These are phyloP conservation scores for Scortechinia acanthostroma DNA, from an alignment of 2,329 filamentous ascomycete genomes.

Conservation along the genomic window DNA sequence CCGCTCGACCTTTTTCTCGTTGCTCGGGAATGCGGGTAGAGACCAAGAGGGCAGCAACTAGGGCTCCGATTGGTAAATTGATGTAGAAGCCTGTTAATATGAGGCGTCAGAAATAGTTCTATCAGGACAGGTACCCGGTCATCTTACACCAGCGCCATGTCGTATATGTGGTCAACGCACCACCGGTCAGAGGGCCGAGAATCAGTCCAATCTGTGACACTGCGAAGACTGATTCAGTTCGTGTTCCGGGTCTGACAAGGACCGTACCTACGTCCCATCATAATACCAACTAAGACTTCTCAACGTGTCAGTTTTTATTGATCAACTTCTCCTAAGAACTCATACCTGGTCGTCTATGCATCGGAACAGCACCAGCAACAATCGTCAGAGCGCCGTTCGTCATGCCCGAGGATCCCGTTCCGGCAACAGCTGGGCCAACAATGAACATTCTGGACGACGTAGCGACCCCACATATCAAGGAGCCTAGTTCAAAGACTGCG, in stretches of 20 bases:
- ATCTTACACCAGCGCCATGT: slow-evolving; percentile 21
- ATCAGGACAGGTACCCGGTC: not conserved
- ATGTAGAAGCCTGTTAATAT: slow-evolving; percentile 17
- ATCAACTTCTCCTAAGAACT: slow-evolving; percentile 3
- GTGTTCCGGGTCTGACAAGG: slow-evolving; percentile 4
- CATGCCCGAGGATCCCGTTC: slow-evolving; percentile 40
- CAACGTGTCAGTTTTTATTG: slow-evolving; percentile 9
- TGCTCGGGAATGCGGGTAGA: slow-evolving; percentile 20
- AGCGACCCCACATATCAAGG: slow-evolving; percentile 41
- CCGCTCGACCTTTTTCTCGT: slow-evolving; percentile 5
- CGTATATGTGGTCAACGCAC: slow-evolving; percentile 18
- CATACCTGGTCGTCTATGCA: slow-evolving; percentile 27
- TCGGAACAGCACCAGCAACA: slow-evolving; percentile 25
- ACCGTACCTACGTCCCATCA: slow-evolving; percentile 13
- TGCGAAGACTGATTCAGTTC: slow-evolving; percentile 11
- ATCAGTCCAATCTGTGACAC: slow-evolving; percentile 10
- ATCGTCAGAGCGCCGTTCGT: slow-evolving; percentile 43
- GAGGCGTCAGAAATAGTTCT: not conserved
- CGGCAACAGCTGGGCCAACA: slow-evolving; percentile 42
- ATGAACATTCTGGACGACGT: slow-evolving; percentile 41
- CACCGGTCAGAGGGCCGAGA: slow-evolving; percentile 18
- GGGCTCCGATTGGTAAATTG: slow-evolving; percentile 26
- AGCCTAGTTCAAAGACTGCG: slow-evolving; percentile 44
- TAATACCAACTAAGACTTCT: slow-evolving; percentile 10
- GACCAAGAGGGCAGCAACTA: slow-evolving; percentile 17